Evolutionary conservation across 805 yeast genomes (phyloP), one percentile per base, ranked within the genome.

Genomic region (Ogataea saltuana): DNA sequence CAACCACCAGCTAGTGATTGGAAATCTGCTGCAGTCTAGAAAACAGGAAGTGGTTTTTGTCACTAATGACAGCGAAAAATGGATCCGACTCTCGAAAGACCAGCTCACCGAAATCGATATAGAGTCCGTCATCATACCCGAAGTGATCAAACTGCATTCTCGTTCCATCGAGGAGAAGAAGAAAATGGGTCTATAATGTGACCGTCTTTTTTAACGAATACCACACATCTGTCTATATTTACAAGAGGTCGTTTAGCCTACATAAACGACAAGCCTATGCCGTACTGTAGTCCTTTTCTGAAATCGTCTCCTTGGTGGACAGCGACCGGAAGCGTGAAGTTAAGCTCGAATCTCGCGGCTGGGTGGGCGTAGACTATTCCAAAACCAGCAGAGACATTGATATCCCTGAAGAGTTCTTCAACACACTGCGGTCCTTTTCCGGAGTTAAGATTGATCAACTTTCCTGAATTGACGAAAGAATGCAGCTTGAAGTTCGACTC

Each of bases 1-100:
- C 64, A 85, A 81, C 48, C 99, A 93, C 65, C 97, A 91, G 64
- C 68, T 93, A 41, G 99, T 93, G 10, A 89, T 93, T 61, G 99
- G 99, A 3, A 93, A 93, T 59, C 67, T 93, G 51, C 69, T 93
- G 49, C 96, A 90, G 59, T 84, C 95, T 0, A 79, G 99, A 58
- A 91, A 89, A 64, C 70, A 71, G 43, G 90, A 89, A 60, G 97
- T 93, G 29, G 89, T 88, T 2, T 87, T 93, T 61, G 96, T 93
- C 3, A 75, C 77, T 2, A 71, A 71, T 1, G 72, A 72, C 4
- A 62, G 60, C 6, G 63, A 63, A 3, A 47, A 58, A 9, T 82
- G 89, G 89, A 63, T 78, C 40, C 71, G 61, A 48, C 60, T 88
- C 25, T 39, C 67, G 0, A 64, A 69, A 0, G 72, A 68, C 8